Conservation (phyloP, 2,329 filamentous ascomycete species). For the Colletotrichum destructivum region DNA sequence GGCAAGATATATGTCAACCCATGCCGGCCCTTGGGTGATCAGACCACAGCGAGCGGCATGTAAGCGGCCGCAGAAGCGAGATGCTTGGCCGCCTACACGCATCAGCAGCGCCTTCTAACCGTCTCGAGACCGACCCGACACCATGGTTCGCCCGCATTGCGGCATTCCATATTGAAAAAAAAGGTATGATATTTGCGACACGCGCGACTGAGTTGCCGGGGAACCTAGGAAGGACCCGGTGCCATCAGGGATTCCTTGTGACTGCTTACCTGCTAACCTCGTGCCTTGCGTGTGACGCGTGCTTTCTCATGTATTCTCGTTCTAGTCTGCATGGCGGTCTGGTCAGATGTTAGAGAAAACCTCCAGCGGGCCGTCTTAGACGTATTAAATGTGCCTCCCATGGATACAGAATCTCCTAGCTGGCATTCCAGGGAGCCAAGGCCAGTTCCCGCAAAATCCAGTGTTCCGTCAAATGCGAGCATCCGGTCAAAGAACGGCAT, state of each 20-base stretch:
- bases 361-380: no score
- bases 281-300: not conserved
- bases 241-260: not conserved
- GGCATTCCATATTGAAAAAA: not conserved
- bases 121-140: not conserved
- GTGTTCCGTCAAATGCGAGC: no score
- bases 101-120: not conserved
- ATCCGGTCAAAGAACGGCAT: not conserved
- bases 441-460: not conserved
- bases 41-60: not conserved
- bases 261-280: not conserved
- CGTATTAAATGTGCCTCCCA: no score
- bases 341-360: not conserved
- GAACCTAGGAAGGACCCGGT: not conserved
- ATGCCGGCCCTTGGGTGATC: not conserved
- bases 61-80: not conserved
- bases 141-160: not conserved
- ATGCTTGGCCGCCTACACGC: not conserved
- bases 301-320: not conserved
- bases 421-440: no score
- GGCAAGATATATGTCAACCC: not conserved
- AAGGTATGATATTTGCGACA: not conserved
- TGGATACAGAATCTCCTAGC: not conserved
- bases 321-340: not conserved
- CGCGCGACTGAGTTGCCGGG: not conserved